phyloP scores from a whole-genome alignment of 345 rosid genomes.

The Citrus reticulata region DNA sequence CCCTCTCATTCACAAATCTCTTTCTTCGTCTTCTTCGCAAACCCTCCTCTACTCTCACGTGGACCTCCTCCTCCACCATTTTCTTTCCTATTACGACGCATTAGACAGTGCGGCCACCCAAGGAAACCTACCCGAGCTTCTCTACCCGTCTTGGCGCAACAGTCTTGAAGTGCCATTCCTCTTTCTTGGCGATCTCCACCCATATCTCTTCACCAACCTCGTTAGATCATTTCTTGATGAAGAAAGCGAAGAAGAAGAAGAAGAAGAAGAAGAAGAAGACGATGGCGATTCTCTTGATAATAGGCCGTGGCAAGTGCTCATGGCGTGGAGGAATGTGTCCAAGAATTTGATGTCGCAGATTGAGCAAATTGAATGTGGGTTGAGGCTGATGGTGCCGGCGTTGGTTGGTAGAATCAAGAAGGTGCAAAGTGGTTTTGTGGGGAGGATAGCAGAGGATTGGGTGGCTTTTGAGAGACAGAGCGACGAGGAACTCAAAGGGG shows the following conservation, averaged over 20 bases:
- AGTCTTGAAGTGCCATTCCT: slow-evolving; percentile 70
- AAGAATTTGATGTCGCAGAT: slow-evolving; percentile 33
- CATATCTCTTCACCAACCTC: slow-evolving; percentile 74
- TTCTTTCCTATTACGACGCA: slow-evolving; percentile 68
- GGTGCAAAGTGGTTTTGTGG: slow-evolving; percentile 44
- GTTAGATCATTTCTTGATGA: slow-evolving; percentile 56
- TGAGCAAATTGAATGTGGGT: slow-evolving; percentile 77
- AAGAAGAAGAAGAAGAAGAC: not conserved
- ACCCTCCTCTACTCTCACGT: slow-evolving; percentile 48
- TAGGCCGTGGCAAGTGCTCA: slow-evolving; percentile 38
- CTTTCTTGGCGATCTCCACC: slow-evolving; percentile 88
- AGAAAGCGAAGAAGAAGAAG: slow-evolving; percentile 25
- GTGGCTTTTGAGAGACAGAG: slow-evolving; percentile 12
- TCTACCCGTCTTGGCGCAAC: slow-evolving; percentile 75
- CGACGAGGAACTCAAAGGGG: slow-evolving; percentile 19
- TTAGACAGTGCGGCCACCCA: slow-evolving; percentile 61
- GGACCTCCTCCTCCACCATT: slow-evolving; percentile 63
- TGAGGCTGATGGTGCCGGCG: slow-evolving; percentile 76
- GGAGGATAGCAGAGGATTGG: slow-evolving; percentile 49
- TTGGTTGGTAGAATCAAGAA: slow-evolving; percentile 42
- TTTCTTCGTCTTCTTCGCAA: slow-evolving; percentile 42
- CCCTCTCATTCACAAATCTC: slow-evolving; percentile 63
- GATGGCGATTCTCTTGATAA: not conserved
- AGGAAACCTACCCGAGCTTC: slow-evolving; percentile 53
- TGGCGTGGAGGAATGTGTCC: slow-evolving; percentile 66